Evolutionary conservation across 805 yeast species (phyloP).

Genomic region (Ogataea nitratoaversa): DNA sequence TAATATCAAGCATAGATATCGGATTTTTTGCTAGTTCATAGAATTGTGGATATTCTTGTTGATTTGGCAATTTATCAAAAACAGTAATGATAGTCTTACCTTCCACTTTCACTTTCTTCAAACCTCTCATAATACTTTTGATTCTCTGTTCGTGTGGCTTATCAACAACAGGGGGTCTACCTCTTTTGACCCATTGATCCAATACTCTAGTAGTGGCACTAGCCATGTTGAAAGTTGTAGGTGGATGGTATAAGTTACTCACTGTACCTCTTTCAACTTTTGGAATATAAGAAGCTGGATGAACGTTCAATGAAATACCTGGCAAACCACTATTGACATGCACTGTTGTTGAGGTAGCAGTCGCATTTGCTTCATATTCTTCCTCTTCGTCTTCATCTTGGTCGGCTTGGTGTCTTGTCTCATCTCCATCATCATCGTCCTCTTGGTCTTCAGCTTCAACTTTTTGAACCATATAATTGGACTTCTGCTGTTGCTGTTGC

Average conservation of each 20-base stretch:
- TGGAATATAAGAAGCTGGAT: constrained; percentile 25
- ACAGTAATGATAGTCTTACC: constrained; percentile 41
- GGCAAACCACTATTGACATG: neutral
- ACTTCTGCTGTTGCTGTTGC: neutral
- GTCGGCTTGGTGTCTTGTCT: constrained; percentile 17
- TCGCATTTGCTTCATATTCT: constrained; percentile 11
- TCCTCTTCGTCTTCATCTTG: constrained; percentile 20
- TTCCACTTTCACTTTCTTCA: constrained; percentile 66
- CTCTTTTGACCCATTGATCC: constrained; percentile 62
- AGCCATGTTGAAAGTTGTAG: constrained; percentile 19
- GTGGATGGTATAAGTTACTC: constrained; percentile 26
- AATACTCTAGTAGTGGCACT: constrained; percentile 22
- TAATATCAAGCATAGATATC: constrained; percentile 65
- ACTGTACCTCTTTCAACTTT: constrained; percentile 25
- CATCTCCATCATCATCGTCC: constrained; percentile 19
- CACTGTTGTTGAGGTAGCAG: neutral
- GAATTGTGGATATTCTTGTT: constrained; percentile 49
- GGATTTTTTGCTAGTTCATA: constrained; percentile 54
- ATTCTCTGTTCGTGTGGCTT: constrained; percentile 90
- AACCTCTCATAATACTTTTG: constrained; percentile 75
- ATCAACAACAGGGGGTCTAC: constrained; percentile 88
- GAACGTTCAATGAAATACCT: constrained; percentile 11
- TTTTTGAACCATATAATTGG: neutral
- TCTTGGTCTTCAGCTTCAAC: constrained; percentile 15
- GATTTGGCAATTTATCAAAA: constrained; percentile 82